Percentiles rank a stretch among this genome's conserved stretches.
Conservation (phyloP, 345 rosid genomes). For the Balakata baccata region DNA sequence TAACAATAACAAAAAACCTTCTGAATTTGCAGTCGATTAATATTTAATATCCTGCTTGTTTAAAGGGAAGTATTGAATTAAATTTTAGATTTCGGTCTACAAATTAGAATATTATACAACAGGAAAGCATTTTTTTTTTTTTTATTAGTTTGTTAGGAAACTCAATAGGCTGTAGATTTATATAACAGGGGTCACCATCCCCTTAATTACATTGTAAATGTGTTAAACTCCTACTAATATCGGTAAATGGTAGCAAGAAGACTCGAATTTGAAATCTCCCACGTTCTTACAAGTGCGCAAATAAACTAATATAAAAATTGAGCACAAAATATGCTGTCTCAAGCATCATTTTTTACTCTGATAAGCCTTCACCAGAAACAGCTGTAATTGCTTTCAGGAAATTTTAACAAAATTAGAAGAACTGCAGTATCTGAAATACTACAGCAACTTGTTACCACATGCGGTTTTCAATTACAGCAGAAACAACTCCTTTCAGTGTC, state of each 20-base stretch:
- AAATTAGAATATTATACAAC: neutral
- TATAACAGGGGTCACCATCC: too few species aligned
- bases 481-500: slow-evolving; percentile 66
- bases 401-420: neutral
- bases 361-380: neutral
- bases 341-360: neutral
- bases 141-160: too few species aligned
- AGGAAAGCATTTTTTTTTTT: too few species aligned
- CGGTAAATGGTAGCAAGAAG: too few species aligned
- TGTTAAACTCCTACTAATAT: too few species aligned
- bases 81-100: neutral
- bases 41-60: neutral
- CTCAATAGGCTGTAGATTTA: too few species aligned
- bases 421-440: neutral
- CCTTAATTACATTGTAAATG: too few species aligned
- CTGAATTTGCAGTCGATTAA: too few species aligned
- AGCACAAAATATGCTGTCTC: too few species aligned
- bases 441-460: slow-evolving; percentile 45
- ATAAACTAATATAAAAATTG: neutral
- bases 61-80: neutral
- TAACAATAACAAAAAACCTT: too few species aligned
- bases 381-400: neutral
- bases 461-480: slow-evolving; percentile 62
- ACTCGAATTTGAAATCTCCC: too few species aligned
- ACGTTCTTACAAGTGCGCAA: too few species aligned